Percentiles rank a stretch among this genome's conserved stretches.
Conservation (phyloP, 495 filamentous ascomycete species). For the Neurospora sp. region DNA sequence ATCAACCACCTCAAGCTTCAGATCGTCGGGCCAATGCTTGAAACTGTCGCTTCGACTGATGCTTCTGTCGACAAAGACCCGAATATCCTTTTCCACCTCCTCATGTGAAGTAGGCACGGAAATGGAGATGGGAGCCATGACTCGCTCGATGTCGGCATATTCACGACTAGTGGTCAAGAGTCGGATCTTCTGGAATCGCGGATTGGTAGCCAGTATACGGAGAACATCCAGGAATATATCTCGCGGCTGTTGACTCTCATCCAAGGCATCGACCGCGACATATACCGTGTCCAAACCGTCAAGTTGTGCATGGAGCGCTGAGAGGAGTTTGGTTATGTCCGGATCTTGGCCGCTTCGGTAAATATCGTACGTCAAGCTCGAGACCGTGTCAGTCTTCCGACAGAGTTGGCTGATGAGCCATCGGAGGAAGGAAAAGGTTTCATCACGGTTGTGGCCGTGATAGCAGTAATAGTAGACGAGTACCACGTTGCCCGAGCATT, state of each 20-base stretch:
- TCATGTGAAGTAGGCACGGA: conserved; percentile 26
- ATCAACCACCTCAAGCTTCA: conserved; percentile 20
- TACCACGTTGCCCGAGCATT: conserved; percentile 9
- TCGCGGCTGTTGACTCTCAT: conserved; percentile 17
- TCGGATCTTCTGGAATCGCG: conserved; percentile 24
- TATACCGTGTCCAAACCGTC: conserved; percentile 10
- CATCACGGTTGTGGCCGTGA: conserved; percentile 25
- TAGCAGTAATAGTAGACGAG: conserved; percentile 34
- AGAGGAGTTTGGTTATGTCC: conserved; percentile 1
- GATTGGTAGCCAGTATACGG: conserved; percentile 15
- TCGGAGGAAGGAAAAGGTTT: conserved; percentile 18
- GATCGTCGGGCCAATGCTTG: conserved; percentile 7
- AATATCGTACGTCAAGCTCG: conserved; percentile 3
- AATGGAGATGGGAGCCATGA: conserved; percentile 6
- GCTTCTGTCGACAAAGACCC: conserved; percentile 15
- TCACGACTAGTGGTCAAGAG: conserved; percentile 33
- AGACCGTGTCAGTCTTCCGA: conserved; percentile 13
- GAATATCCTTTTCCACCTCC: conserved; percentile 26
- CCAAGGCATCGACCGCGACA: conserved; percentile 25
- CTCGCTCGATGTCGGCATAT: conserved; percentile 26
- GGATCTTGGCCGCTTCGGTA: conserved; percentile 2
- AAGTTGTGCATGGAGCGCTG: conserved; percentile 2
- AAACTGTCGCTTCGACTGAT: conserved; percentile 13
- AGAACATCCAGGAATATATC: conserved; percentile 12
- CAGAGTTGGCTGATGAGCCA: conserved; percentile 23